Base-by-base conservation (phyloP, 2,329 filamentous ascomycete genomes). In the Ilyonectria mors-panacis region DNA sequence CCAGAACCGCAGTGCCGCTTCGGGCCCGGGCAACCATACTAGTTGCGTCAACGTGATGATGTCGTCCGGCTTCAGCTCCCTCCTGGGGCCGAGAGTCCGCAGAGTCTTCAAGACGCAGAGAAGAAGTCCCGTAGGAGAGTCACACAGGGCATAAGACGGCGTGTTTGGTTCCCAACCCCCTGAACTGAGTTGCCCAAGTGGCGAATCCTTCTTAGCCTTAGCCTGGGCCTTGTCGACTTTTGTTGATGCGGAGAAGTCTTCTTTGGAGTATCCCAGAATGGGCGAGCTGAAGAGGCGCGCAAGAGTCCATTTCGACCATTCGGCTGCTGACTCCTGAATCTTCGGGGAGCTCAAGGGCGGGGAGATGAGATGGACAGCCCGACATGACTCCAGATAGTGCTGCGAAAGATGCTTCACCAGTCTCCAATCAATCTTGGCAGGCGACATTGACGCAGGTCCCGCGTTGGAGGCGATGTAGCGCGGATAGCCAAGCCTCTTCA, bases 11-110 rank as follows among this genome's bases (percentile, higher is more conserved):
- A 91, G 78, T 3, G 85, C 85, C 2, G 85, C 85, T 73, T 92
- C 90, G 0, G 89, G 89, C 0, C 90, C 91, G 0, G 91, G 90
- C 1, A 93, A 78, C 91, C 91, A 93, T 23, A 89, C 86, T 30
- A 92, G 79, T 75, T 88, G 86, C 1, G 88, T 86, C 72, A 91
- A 81, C 19, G 88, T 88, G 65, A 93, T 82, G 26, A 92, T 81
- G 61, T 92, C 88, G 15, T 82, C 80, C 4, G 82, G 80, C 2
- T 82, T 81, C 57, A 88, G 82, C 17, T 81, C 79, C 62, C 82
- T 78, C 63, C 79, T 76, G 0, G 83, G 81, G 3, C 79, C 82
- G 4, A 83, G 75, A 1, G 81, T 77, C 17, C 82, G 81, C 58
- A 89, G 76, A 2, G 81, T 78, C 72, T 83, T 84, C 65, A 89